Base-by-base conservation (phyloP, 2,329 filamentous ascomycete species). In the Tothia fuscella region DNA sequence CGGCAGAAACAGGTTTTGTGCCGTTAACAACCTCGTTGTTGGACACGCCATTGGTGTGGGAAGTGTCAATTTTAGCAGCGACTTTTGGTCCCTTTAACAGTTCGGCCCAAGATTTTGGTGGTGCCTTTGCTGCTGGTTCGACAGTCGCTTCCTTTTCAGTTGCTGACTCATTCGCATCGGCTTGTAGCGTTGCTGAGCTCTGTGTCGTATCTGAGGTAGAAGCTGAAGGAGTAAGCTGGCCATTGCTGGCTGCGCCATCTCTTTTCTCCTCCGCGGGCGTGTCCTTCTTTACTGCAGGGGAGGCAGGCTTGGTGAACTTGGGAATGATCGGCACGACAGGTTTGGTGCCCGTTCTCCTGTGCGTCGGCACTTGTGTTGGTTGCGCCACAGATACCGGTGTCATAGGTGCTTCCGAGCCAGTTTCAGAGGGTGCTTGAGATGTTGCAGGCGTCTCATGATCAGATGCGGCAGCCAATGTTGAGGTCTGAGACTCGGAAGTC, bases 31-130 rank as follows among this genome's bases (percentile, higher is more conserved):
- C 65, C 39, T 65, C 66, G 10, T 56, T 49, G n/a, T 51, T 30
- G n/a, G 48, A 42, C 30, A 49, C 45, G 7, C 54, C 55, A 34
- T 57, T 65, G 26, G 49, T 20, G 7, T n/a, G 21, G 6, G 33
- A 19, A 24, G 44, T 25, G 24, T 24, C 7, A 20, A 17, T 16
- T 6, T 52, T 47, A 35, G 60, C 50, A 10, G 51, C 41, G 37
- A 65, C 59, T 49, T 72, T 70, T 7, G 68, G 6, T 25, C 16
- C 62, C 41, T 76, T 70, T 40, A 84, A 70, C 33, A 84, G 65
- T 48, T 80, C 79, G 20, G 80, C 77, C 80, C 80, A 85, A 2
- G 75, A 78, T 52, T 79, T 69, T 7, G 65, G 64, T 10, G 50
- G 45, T 12, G 48, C 49, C 22, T 54, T 50, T 6, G 59, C 50